Evolutionary conservation across 495 filamentous ascomycete genomes (phyloP).

Genomic region (Pyrenopolyporus hunteri): DNA sequence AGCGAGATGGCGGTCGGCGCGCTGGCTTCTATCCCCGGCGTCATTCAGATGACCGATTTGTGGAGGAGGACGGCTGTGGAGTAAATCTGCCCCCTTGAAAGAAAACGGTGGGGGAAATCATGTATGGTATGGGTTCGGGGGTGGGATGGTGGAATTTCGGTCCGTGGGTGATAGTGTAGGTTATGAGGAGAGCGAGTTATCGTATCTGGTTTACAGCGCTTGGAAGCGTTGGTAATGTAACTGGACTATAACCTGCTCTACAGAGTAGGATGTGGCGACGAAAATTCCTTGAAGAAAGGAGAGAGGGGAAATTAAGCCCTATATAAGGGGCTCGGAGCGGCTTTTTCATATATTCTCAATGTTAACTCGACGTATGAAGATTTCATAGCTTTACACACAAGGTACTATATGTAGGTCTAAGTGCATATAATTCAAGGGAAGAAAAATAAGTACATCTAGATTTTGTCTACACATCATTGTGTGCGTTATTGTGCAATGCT

Average conservation of each 20-base stretch:
- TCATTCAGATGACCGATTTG: conserved; percentile 69
- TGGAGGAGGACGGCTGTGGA: conserved; percentile 59
- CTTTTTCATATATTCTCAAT: conserved; percentile 7
- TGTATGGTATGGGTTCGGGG: too few relatives aligned
- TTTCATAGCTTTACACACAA: too few relatives aligned
- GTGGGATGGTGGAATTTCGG: too few relatives aligned
- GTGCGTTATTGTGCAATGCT: too few relatives aligned
- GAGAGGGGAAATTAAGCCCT: background rate
- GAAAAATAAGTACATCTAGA: too few relatives aligned
- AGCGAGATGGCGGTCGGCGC: conserved; percentile 65
- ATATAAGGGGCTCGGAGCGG: background rate
- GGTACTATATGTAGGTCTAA: conserved; percentile 2
- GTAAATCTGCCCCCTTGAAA: background rate
- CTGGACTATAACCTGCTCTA: too few relatives aligned
- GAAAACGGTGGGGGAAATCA: background rate
- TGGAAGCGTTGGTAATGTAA: too few relatives aligned
- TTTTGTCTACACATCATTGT: too few relatives aligned
- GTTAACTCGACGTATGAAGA: background rate
- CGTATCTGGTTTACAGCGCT: background rate
- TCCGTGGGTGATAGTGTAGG: background rate
- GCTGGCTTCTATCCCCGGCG: conserved; percentile 68
- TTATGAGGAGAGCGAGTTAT: background rate
- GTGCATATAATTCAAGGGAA: conserved; percentile 1
- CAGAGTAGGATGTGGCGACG: background rate
- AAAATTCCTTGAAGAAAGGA: background rate